Conservation (phyloP, 2,329 filamentous ascomycete genomes). For the Aureobasidium leucospermi region DNA sequence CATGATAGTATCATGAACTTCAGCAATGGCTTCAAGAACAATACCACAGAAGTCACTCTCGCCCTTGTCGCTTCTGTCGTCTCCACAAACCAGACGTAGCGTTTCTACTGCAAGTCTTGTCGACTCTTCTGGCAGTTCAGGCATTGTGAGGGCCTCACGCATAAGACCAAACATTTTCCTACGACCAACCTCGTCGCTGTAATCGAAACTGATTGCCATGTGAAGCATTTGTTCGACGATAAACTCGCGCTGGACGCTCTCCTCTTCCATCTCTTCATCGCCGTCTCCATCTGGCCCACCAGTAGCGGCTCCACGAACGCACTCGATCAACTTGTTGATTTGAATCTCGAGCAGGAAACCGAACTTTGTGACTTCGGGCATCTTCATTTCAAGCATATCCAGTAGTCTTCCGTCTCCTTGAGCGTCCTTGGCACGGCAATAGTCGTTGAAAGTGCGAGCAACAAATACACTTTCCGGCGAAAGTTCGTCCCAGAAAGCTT, state of each 20-base stretch:
- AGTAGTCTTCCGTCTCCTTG: conserved; percentile 61
- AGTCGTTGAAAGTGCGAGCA: conserved; percentile 88
- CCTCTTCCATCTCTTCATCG: conserved; percentile 64
- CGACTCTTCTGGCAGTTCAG: conserved; percentile 84
- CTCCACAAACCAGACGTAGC: conserved; percentile 74
- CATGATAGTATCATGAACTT: conserved; percentile 90
- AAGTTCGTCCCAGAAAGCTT: conserved; percentile 72
- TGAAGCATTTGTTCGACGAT: conserved; percentile 92
- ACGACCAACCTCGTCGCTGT: conserved; percentile 92
- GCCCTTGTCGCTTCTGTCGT: conserved; percentile 59
- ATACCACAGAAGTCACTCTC: conserved; percentile 79
- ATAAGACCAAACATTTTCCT: conserved; percentile 93
- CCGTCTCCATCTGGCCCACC: conserved; percentile 43
- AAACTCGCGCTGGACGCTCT: conserved; percentile 86
- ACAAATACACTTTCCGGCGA: conserved; percentile 85
- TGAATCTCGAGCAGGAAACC: conserved; percentile 82
- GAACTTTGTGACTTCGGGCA: conserved; percentile 88
- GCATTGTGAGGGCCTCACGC: conserved; percentile 74
- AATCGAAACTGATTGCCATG: conserved; percentile 86
- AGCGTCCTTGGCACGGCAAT: conserved; percentile 53
- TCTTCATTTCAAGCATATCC: conserved; percentile 77
- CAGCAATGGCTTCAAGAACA: conserved; percentile 87
- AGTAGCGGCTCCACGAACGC: conserved; percentile 47
- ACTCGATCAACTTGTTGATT: conserved; percentile 60
- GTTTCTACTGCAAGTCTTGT: conserved; percentile 82